phyloP scores from a whole-genome alignment of 306 rosid species.

The Ormosia semicastrata region DNA sequence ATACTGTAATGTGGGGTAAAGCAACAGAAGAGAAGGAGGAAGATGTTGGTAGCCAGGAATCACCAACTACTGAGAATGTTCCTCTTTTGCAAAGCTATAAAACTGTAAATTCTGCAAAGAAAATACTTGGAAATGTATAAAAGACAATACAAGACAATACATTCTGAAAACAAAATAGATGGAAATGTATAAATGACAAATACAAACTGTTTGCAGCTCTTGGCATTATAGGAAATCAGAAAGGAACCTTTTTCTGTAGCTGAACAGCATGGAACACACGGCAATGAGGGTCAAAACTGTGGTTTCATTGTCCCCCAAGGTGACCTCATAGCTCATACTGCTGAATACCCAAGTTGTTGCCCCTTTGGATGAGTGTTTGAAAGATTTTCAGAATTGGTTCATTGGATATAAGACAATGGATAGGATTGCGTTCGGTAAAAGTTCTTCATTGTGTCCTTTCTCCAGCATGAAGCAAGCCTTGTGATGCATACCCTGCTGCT shows the following conservation, averaged over 20 bases:
- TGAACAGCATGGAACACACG: not conserved
- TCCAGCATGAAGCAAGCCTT: not conserved
- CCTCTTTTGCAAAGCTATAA: conserved; percentile 56
- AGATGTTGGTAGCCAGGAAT: conserved; percentile 35
- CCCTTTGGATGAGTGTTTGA: not conserved
- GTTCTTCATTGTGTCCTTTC: not conserved
- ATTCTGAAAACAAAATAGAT: conserved; percentile 14
- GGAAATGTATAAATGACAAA: not conserved
- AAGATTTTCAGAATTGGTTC: not conserved
- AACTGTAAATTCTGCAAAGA: conserved; percentile 22
- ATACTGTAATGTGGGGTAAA: conserved; percentile 93
- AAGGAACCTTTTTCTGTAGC: too few species aligned
- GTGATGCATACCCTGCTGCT: not conserved
- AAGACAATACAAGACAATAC: not conserved
- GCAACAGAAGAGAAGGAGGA: conserved; percentile 55
- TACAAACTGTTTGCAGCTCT: not conserved
- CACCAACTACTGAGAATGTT: conserved; percentile 44
- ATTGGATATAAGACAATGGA: not conserved
- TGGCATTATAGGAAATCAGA: not conserved
- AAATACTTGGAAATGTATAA: conserved; percentile 8
- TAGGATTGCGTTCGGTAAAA: not conserved
- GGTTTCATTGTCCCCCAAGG: not conserved
- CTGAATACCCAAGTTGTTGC: not conserved
- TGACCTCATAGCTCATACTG: too few species aligned
- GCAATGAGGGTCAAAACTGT: not conserved